Evolutionary conservation across 2,329 filamentous ascomycete genomes (phyloP).

Genomic region (Rhytidhysteron rufulum): DNA sequence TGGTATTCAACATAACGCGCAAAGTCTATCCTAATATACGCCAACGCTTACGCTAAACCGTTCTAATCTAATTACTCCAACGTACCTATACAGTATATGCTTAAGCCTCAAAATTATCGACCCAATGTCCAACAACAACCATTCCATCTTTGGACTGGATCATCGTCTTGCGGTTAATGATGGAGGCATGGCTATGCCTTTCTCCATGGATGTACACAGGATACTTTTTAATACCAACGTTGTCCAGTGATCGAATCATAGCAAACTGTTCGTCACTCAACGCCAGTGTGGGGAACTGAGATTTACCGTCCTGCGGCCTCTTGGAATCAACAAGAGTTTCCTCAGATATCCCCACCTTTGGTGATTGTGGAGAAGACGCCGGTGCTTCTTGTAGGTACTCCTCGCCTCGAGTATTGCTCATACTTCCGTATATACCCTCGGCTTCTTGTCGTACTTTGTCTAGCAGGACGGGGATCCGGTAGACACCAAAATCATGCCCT

Average conservation of each 20-base stretch:
- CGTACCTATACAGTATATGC: not conserved
- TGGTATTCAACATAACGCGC: no score
- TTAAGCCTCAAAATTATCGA: slow-evolving; percentile 59
- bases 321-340: slow-evolving; percentile 11
- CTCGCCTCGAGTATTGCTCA: slow-evolving; percentile 65
- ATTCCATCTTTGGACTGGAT: slow-evolving; percentile 70
- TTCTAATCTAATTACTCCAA: no score
- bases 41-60: no score
- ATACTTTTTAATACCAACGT: slow-evolving; percentile 56
- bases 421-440: slow-evolving; percentile 71
- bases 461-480: slow-evolving; percentile 67
- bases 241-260: slow-evolving; percentile 75
- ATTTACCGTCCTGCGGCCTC: slow-evolving; percentile 19
- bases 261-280: slow-evolving; percentile 76
- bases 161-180: slow-evolving; percentile 71
- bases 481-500: slow-evolving; percentile 64
- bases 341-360: no score
- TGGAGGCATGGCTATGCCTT: slow-evolving; percentile 79
- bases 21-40: no score
- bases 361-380: slow-evolving; percentile 35
- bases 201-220: slow-evolving; percentile 72
- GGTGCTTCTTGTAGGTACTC: slow-evolving; percentile 63
- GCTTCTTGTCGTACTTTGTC: slow-evolving; percentile 72
- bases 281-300: slow-evolving; percentile 67
- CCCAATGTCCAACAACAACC: slow-evolving; percentile 76